Base-by-base conservation (phyloP, 2,329 filamentous ascomycete species). In the Tolypocladium sp. region DNA sequence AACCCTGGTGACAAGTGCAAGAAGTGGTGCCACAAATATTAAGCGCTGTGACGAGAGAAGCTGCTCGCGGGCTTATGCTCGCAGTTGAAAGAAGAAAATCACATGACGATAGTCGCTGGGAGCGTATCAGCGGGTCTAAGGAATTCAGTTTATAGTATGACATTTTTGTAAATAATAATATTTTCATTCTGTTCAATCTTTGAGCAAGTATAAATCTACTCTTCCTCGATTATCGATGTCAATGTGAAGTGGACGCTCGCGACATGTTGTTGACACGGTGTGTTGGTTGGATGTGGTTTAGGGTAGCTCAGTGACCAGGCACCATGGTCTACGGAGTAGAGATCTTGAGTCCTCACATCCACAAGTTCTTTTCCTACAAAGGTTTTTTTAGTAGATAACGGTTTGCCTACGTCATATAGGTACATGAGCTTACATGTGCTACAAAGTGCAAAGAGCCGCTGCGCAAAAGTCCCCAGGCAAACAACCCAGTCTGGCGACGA, bases 1-100 rank as follows among this genome's bases (percentile, higher is more conserved):
- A 70, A 70, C 46, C 71, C 69, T 5, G 63, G 62, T 9, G 67
- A 69, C 40, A 75, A 78, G 64, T 82, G 80, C 67, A 65, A 63
- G 42, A 70, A 60, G 53, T 80, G 68, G 61, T 71, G 71, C 42
- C 58, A 59, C 10, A 33, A 42, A 61, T 71, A 63, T 42, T 65
- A 42, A 68, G 63, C 56, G 57, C 2, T 22, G 20, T 17, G 33
- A 33, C 6, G 2, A 51, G 25, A n/a, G 46, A 49, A 30, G 44
- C 44, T 49, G 25, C 42, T 46, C 22, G 15, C 15, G 44, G 6
- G 25, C 4, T 9, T 15, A 4, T 20, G 42, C 22, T 17, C 2
- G 42, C 44, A 49, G 9, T 13, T 25, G 6, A 49, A 17, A 15
- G 3, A 15, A 46, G 25, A 30, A 8, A 20, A 17, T 40, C 15